These are phyloP conservation scores for Oropetium thomaeum DNA, from an alignment of 176 grass and related monocot genomes.

Conservation along the genomic window DNA sequence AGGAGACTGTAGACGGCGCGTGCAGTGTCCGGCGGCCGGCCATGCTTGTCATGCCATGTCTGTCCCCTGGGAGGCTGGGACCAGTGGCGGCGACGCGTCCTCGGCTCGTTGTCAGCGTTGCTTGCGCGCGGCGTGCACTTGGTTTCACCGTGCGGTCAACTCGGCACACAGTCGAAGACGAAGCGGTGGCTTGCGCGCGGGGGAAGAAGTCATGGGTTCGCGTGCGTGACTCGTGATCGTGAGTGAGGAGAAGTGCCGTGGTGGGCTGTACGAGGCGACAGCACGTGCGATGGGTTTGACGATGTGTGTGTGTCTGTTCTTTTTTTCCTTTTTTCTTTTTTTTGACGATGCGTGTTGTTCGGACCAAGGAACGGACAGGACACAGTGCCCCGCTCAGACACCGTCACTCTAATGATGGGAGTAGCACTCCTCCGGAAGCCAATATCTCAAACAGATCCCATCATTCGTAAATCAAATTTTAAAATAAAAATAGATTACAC, in stretches of 20 bases:
- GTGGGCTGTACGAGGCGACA: not conserved
- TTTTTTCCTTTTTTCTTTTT: too few relatives aligned
- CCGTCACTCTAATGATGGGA: too few relatives aligned
- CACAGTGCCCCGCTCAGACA: too few relatives aligned
- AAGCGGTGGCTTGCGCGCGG: not conserved
- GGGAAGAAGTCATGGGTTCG: not conserved
- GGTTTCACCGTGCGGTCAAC: not conserved
- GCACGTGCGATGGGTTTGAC: not conserved
- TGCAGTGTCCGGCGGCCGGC: constrained; percentile 14
- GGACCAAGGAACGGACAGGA: too few relatives aligned
- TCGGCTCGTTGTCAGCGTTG: not conserved
- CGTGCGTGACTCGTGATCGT: not conserved
- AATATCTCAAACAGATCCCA: too few relatives aligned
- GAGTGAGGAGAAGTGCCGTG: not conserved
- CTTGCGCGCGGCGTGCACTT: not conserved
- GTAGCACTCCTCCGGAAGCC: too few relatives aligned
- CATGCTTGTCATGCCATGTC: too few relatives aligned
- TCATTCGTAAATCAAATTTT: too few relatives aligned
- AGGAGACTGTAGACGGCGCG: not conserved
- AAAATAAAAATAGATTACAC: too few relatives aligned
- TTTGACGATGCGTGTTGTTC: too few relatives aligned
- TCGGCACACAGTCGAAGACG: too few relatives aligned
- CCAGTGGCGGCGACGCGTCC: not conserved
- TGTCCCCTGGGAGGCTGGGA: not conserved
- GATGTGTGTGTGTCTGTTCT: not conserved